These are phyloP conservation scores for Dictyostelium capitatum DNA, from an alignment of 78 protist species.

Conservation along the genomic window DNA sequence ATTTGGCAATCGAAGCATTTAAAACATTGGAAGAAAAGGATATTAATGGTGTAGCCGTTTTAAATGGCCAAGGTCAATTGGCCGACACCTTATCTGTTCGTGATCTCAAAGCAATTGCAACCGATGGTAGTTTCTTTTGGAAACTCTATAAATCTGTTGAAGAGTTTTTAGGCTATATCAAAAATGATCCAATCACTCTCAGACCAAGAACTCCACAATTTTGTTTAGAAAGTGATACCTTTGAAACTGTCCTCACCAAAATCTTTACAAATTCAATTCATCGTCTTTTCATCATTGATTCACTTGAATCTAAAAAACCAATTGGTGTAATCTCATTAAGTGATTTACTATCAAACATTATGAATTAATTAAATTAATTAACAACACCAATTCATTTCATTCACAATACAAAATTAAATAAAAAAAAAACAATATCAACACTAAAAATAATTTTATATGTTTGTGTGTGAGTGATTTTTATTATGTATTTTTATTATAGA, in stretches of 20 bases:
- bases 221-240: constrained; percentile 38
- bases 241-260: constrained; percentile 61
- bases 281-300: constrained; percentile 70
- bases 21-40: constrained; percentile 48
- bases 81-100: constrained; percentile 41
- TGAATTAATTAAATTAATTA: too few species aligned
- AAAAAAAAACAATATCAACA: background rate
- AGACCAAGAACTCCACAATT: constrained; percentile 49
- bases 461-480: too few species aligned
- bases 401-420: constrained; percentile 2
- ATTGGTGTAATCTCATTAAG: constrained; percentile 29
- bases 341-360: constrained; percentile 30
- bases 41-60: constrained; percentile 67
- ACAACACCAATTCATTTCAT: background rate
- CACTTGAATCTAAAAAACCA: constrained; percentile 19
- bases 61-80: constrained; percentile 29
- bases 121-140: constrained; percentile 70
- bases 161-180: constrained; percentile 46
- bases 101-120: constrained; percentile 69
- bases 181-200: constrained; percentile 28
- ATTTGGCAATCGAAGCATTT: constrained; percentile 70
- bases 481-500: too few species aligned
- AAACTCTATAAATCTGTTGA: constrained; percentile 49
- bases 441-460: background rate
- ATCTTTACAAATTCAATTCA: constrained; percentile 59